Conservation (phyloP, 139 green algal species). For the Chlorella sp. region DNA sequence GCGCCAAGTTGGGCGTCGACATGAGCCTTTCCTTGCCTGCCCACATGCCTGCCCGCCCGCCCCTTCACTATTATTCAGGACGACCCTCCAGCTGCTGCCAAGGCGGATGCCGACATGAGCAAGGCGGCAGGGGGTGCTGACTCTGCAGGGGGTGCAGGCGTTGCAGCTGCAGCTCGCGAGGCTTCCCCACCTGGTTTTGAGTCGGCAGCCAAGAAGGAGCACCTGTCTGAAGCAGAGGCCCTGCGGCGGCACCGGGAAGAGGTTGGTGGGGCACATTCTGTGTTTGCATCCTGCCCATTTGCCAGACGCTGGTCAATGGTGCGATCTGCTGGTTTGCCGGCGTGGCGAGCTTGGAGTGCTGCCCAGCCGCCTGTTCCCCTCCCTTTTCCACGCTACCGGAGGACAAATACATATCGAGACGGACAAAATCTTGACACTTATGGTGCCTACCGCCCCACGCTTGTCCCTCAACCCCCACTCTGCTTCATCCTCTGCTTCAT, state of each 20-base stretch:
- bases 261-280: not conserved
- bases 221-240: slow-evolving; percentile 44
- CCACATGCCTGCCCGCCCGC: not conserved
- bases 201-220: slow-evolving; percentile 48
- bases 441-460: slow-evolving; percentile 14
- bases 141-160: not conserved
- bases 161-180: not conserved
- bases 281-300: too few relatives aligned
- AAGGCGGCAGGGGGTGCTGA: not conserved
- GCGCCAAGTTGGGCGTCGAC: not conserved
- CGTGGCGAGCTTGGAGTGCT: too few relatives aligned
- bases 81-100: slow-evolving; percentile 29
- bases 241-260: slow-evolving; percentile 28
- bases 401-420: slow-evolving; percentile 17
- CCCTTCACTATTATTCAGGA: not conserved
- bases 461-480: too few relatives aligned
- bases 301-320: not conserved
- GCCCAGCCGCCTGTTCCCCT: not conserved
- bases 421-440: not conserved
- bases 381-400: slow-evolving; percentile 14
- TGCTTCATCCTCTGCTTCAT: not conserved
- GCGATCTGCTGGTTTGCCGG: not conserved
- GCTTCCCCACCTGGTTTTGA: slow-evolving; percentile 36
- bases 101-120: slow-evolving; percentile 22
- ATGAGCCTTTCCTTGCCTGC: not conserved